A percentile compares a stretch with the other conserved stretches of the same genome.
Evolutionary conservation across 2,329 filamentous ascomycete species (phyloP).

Genomic region (Macrophomina tecta): DNA sequence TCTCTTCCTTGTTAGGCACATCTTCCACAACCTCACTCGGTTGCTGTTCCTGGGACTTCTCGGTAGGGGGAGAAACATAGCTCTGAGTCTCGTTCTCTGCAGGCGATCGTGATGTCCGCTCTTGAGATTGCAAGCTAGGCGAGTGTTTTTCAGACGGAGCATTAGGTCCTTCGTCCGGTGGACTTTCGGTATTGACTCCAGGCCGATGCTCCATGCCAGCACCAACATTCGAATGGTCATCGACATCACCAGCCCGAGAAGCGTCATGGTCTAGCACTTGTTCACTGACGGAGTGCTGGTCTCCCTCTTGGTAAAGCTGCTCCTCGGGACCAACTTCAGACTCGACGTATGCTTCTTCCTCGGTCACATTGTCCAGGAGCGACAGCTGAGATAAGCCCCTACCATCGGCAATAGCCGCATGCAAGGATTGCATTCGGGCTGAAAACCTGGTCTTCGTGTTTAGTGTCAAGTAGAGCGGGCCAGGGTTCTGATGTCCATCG

Average conservation of each 20-base stretch:
- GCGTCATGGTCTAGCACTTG: background rate
- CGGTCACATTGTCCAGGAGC: conserved; percentile 37
- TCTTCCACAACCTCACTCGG: conserved; percentile 10
- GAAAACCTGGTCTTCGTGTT: conserved; percentile 60
- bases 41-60: conserved; percentile 13
- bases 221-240: background rate
- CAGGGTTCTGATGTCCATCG: conserved; percentile 59
- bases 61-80: conserved; percentile 2
- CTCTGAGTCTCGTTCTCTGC: background rate
- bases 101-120: background rate
- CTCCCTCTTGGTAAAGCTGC: conserved; percentile 1
- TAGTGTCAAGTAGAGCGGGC: conserved; percentile 65
- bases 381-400: conserved; percentile 61
- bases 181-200: no score
- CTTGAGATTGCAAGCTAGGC: background rate
- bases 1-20: background rate
- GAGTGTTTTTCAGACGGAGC: background rate
- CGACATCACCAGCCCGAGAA: background rate
- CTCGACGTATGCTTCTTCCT: conserved; percentile 25
- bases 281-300: background rate
- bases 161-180: background rate
- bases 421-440: conserved; percentile 59
- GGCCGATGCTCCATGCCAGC: background rate
- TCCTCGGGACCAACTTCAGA: conserved; percentile 24
- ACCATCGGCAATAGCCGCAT: conserved; percentile 60